Percentiles rank a stretch among this genome's conserved stretches.
phyloP scores from a whole-genome alignment of 345 rosid species.

The Cardamine occulta region DNA sequence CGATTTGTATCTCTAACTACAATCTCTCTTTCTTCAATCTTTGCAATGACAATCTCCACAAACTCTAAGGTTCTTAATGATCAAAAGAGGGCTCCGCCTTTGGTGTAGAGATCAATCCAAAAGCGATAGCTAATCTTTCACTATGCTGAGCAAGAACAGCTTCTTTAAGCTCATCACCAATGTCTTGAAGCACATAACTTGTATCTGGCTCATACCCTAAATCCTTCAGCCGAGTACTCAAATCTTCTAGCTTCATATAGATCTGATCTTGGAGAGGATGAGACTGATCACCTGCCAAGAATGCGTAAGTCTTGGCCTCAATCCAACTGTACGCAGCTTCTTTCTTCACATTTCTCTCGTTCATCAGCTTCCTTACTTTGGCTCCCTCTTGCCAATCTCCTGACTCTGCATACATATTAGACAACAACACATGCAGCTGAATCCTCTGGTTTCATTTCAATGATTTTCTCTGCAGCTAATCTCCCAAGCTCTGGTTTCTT shows the following conservation, averaged over 20 bases:
- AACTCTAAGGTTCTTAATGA: constrained; percentile 81
- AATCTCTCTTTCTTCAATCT: constrained; percentile 65
- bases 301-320: constrained; percentile 71
- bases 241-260: constrained; percentile 63
- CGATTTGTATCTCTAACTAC: constrained; percentile 82
- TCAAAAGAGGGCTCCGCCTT: constrained; percentile 61
- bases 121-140: constrained; percentile 89
- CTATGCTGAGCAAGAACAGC: constrained; percentile 81
- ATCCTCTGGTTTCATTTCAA: constrained; percentile 74
- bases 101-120: constrained; percentile 74
- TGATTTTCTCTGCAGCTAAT: constrained; percentile 81
- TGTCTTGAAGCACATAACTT: constrained; percentile 73
- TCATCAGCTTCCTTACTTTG: constrained; percentile 72
- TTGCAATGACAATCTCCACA: constrained; percentile 90
- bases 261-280: constrained; percentile 65
- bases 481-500: constrained; percentile 69
- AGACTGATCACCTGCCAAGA: constrained; percentile 74
- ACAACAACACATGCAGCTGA: constrained; percentile 75
- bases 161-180: constrained; percentile 85
- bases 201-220: constrained; percentile 77
- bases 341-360: constrained; percentile 71
- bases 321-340: constrained; percentile 96
- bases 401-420: constrained; percentile 72
- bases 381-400: constrained; percentile 81
- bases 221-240: constrained; percentile 58